These are phyloP conservation scores for Botrytis paeoniae DNA, from an alignment of 2,329 filamentous ascomycete species.

Conservation along the genomic window DNA sequence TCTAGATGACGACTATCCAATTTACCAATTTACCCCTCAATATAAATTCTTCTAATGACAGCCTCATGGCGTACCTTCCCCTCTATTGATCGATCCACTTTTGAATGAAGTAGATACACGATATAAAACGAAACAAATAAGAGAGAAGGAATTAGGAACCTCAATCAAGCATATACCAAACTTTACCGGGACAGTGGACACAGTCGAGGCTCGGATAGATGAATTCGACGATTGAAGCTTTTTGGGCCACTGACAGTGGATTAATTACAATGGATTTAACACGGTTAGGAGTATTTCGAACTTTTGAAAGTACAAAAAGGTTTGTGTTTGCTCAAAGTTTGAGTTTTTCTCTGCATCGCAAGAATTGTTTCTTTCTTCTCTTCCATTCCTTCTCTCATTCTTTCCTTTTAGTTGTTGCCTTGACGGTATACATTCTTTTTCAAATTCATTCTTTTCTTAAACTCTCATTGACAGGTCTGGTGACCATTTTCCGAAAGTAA, in stretches of 20 bases:
- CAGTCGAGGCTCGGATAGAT: constrained; percentile 13
- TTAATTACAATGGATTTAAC: not conserved
- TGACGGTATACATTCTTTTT: constrained; percentile 20
- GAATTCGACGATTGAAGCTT: not conserved
- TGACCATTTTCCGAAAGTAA: constrained; percentile 1
- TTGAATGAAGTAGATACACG: constrained; percentile 3
- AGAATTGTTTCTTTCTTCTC: constrained; percentile 10
- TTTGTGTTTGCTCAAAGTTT: not conserved
- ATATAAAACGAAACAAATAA: constrained; percentile 2
- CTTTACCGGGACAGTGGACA: not conserved
- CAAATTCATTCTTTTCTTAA: constrained; percentile 15
- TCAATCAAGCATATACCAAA: not conserved
- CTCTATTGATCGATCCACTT: not conserved
- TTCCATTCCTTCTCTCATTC: constrained; percentile 5
- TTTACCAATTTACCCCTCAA: constrained; percentile 13
- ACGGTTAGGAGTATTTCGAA: not conserved
- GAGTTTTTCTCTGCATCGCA: not conserved
- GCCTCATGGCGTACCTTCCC: not conserved
- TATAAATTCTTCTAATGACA: constrained; percentile 1
- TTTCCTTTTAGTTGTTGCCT: constrained; percentile 7
- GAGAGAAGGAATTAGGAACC: constrained; percentile 10
- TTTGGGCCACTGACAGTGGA: not conserved
- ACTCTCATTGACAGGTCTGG: constrained; percentile 16
- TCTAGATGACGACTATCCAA: not conserved
- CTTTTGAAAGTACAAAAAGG: constrained; percentile 14